phyloP scores from a whole-genome alignment of 345 rosid species.

The Fremontodendron californicum region DNA sequence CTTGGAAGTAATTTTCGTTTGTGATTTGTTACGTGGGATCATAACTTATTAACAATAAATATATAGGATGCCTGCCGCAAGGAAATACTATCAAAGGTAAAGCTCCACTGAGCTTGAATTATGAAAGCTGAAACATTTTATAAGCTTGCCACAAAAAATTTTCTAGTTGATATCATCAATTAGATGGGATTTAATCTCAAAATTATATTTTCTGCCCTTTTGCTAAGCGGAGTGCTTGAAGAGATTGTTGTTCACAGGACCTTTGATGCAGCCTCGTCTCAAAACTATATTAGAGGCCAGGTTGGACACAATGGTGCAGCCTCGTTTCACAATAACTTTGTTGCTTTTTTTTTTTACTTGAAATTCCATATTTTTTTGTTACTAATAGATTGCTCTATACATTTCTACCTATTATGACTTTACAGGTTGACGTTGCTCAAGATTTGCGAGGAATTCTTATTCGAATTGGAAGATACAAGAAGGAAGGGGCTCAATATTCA shows the following conservation, averaged over 20 bases:
- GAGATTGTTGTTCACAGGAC: too few relatives aligned
- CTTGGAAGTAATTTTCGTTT: constrained; percentile 9
- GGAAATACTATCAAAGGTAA: too few relatives aligned
- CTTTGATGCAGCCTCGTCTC: too few relatives aligned
- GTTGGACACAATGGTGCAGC: constrained; percentile 93
- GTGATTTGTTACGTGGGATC: not conserved
- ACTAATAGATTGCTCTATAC: constrained; percentile 10
- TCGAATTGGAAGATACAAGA: constrained; percentile 89
- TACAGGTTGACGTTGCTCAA: constrained; percentile 86
- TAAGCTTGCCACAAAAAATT: too few relatives aligned
- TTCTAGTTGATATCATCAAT: too few relatives aligned
- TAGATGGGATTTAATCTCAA: too few relatives aligned
- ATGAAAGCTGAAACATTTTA: too few relatives aligned
- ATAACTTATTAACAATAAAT: not conserved
- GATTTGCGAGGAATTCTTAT: constrained; percentile 92
- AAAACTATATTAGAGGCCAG: constrained; percentile 96
- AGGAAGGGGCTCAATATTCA: constrained; percentile 55
- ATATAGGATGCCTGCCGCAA: too few relatives aligned
- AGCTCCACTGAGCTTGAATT: too few relatives aligned
- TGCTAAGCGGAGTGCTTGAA: too few relatives aligned
- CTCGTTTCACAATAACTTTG: constrained; percentile 41
- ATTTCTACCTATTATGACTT: constrained; percentile 3
- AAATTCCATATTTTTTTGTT: not conserved
- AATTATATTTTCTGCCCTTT: too few relatives aligned
- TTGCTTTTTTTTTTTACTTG: not conserved